These are phyloP conservation scores for Xylariaceae sp. DNA, from an alignment of 2,329 filamentous ascomycete species.

Conservation along the genomic window DNA sequence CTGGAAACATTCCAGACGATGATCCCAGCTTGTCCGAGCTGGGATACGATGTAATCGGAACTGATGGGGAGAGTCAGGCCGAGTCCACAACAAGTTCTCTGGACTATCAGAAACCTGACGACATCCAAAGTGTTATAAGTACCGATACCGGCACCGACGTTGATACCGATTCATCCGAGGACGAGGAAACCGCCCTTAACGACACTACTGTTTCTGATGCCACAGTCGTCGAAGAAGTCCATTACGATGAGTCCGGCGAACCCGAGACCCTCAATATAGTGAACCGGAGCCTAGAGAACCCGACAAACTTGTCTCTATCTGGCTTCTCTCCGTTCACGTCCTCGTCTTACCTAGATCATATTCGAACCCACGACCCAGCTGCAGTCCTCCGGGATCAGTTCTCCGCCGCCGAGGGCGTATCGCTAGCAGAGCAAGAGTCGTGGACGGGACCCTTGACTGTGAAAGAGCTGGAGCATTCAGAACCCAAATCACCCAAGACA, in stretches of 20 bases:
- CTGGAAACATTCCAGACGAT: constrained; percentile 41
- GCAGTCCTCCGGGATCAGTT: constrained; percentile 6
- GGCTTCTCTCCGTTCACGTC: constrained; percentile 21
- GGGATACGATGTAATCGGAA: constrained; percentile 54
- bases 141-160: constrained; percentile 43
- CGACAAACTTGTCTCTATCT: constrained; percentile 31
- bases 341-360: constrained; percentile 11
- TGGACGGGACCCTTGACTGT: not conserved
- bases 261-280: constrained; percentile 25
- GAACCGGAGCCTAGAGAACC: constrained; percentile 33
- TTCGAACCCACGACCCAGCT: constrained; percentile 9
- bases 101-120: constrained; percentile 46
- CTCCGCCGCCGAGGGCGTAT: not conserved
- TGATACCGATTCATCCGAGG: constrained; percentile 42
- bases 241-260: constrained; percentile 25
- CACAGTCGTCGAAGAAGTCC: constrained; percentile 21
- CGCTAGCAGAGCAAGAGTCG: not conserved
- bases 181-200: constrained; percentile 29
- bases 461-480: constrained; percentile 1
- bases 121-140: constrained; percentile 45
- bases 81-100: constrained; percentile 48
- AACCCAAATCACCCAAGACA: not conserved
- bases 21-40: constrained; percentile 53
- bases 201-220: constrained; percentile 17
- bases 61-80: constrained; percentile 51